Base-by-base conservation (phyloP, 805 yeast species). In the Kluyveromyces siamensis region DNA sequence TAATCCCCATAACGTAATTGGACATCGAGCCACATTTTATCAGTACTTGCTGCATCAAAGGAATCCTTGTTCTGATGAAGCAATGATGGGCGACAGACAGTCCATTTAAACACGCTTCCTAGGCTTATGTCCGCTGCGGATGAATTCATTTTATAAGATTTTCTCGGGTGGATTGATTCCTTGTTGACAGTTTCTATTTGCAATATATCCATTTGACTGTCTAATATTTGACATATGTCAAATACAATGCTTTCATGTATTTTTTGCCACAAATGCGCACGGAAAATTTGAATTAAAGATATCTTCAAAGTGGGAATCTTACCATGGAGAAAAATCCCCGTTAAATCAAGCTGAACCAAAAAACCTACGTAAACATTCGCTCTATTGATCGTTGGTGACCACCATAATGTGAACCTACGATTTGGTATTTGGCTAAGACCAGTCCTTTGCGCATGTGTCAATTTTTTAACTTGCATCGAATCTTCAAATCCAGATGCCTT, bases 241-340 rank as follows among this genome's bases (percentile, higher is more conserved):
- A 87, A 87, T 3, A 93, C 96, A 44, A 93, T 73, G 67, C 95
- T 84, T 67, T 93, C 99, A 64, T 93, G 99, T 48, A 93, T 93
- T 66, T 95, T 93, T 65, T 93, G 99, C 99, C 99, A 93, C 60
- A 93, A 76, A 72, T 93, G 99, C 0, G 99, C 98, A 49, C 99
- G 75, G 76, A 93, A 93, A 2, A 93, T 88, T 64, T 93, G 99
- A 63, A 93, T 90, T 53, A 91, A 74, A 0, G 99, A 91, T 27
- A 93, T 93, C 66, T 93, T 93, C 61, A 93, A 72, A 0, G 99
- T 93, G 8, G 99, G 99, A 54, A 93, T 93, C 66, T 93, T 93
- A 56, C 99, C 99, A 63, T 93, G 99, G 45, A 93, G 72, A 66
- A 93, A 93, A 27, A 93, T 91, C 59, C 99, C 99, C 0, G 99